phyloP scores from a whole-genome alignment of 129 eudicot genomes.

The Lonicera japonica region DNA sequence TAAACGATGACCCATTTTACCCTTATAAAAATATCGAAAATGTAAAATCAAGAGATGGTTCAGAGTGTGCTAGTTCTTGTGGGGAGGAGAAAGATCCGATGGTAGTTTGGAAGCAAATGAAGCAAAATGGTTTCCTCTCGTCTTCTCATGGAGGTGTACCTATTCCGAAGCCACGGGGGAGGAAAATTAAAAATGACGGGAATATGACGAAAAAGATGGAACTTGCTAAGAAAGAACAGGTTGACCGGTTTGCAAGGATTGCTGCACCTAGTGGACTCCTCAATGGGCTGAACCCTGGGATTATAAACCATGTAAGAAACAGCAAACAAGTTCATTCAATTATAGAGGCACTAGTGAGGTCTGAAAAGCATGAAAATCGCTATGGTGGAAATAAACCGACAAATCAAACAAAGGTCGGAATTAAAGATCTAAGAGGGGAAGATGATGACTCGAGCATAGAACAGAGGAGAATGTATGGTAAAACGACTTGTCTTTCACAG shows the following conservation, averaged over 20 bases:
- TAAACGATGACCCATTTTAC: slow-evolving; percentile 32
- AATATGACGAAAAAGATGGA: slow-evolving; percentile 71
- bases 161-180: slow-evolving; percentile 51
- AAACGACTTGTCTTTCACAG: slow-evolving; percentile 5
- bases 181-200: slow-evolving; percentile 50
- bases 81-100: slow-evolving; percentile 60
- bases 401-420: slow-evolving; percentile 5
- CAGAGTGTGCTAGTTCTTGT: slow-evolving; percentile 71
- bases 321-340: slow-evolving; percentile 87
- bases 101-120: slow-evolving; percentile 79
- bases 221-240: slow-evolving; percentile 76
- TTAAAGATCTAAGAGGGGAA: background rate
- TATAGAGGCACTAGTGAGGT: slow-evolving; percentile 80
- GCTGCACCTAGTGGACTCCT: slow-evolving; percentile 96
- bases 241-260: slow-evolving; percentile 72
- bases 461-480: slow-evolving; percentile 1
- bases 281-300: slow-evolving; percentile 77
- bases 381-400: slow-evolving; percentile 18
- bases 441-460: slow-evolving; percentile 18
- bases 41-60: slow-evolving; percentile 39
- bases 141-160: slow-evolving; percentile 46
- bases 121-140: slow-evolving; percentile 70
- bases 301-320: slow-evolving; percentile 89
- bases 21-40: slow-evolving; percentile 26
- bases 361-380: slow-evolving; percentile 40